Conservation (phyloP, 371 early-diverging fungal species). For the Mucor velutinosus region DNA sequence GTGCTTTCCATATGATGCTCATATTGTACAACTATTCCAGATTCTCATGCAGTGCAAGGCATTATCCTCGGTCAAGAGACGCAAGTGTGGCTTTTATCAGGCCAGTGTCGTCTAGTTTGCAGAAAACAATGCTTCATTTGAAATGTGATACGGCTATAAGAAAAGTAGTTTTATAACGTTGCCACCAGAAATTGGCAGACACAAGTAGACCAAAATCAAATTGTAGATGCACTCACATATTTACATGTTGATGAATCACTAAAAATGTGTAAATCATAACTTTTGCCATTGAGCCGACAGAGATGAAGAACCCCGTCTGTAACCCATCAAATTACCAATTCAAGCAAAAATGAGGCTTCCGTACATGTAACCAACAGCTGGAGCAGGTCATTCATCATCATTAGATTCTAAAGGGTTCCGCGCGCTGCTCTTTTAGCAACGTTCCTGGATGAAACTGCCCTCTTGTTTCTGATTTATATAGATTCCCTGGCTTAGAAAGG, state of each 20-base stretch:
- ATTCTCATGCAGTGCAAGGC: background rate
- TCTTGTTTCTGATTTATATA: background rate
- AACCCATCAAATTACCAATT: background rate
- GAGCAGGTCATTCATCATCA: background rate
- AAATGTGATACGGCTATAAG: background rate
- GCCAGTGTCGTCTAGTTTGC: background rate
- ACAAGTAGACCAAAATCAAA: background rate
- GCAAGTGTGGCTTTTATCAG: background rate
- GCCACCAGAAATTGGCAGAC: background rate
- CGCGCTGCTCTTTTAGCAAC: background rate
- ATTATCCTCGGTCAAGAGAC: no score
- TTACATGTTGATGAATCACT: background rate
- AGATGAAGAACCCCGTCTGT: background rate
- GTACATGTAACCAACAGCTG: background rate
- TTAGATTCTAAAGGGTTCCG: background rate
- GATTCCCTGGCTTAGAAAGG: background rate
- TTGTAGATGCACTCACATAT: background rate
- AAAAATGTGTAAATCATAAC: background rate
- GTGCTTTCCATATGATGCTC: no score
- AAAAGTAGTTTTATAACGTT: background rate
- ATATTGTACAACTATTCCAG: background rate
- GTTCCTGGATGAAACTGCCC: background rate
- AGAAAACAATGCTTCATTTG: background rate
- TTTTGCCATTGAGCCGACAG: background rate
- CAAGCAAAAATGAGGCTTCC: background rate